A percentile compares a stretch with the other conserved stretches of the same genome.
phyloP scores from a whole-genome alignment of 768 basidiomycete genomes.

The Trametes cingulata region DNA sequence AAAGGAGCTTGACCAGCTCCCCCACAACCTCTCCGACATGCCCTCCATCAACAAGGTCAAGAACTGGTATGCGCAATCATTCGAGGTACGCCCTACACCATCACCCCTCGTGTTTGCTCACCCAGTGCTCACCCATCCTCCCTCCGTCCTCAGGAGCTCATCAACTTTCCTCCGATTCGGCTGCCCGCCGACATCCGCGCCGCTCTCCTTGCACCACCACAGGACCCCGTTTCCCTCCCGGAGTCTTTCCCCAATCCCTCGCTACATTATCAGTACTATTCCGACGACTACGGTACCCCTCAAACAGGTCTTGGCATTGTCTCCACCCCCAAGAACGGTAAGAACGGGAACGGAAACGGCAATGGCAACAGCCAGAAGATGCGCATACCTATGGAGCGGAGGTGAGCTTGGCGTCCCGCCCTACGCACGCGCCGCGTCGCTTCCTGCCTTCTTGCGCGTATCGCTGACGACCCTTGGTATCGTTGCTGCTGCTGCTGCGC shows the following conservation, averaged over 20 bases:
- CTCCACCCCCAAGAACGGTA: slow-evolving; percentile 26
- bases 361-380: slow-evolving; percentile 58
- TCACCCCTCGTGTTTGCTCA: neutral
- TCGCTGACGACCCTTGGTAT: neutral
- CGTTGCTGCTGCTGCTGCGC: neutral
- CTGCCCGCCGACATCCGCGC: slow-evolving; percentile 69
- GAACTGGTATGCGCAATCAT: slow-evolving; percentile 99
- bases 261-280: slow-evolving; percentile 47
- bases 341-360: slow-evolving; percentile 38
- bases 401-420: slow-evolving; percentile 47
- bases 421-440: slow-evolving; percentile 6
- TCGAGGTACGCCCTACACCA: slow-evolving; percentile 66
- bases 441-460: neutral
- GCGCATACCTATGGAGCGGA: slow-evolving; percentile 81
- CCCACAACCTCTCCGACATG: slow-evolving; percentile 90
- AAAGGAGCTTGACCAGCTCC: slow-evolving; percentile 92
- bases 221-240: slow-evolving; percentile 56
- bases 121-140: neutral
- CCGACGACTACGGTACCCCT: slow-evolving; percentile 27
- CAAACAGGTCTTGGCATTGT: slow-evolving; percentile 21
- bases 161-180: slow-evolving; percentile 78
- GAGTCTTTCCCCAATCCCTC: slow-evolving; percentile 83
- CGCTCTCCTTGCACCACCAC: slow-evolving; percentile 53
- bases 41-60: slow-evolving; percentile 91
- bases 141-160: slow-evolving; percentile 66